Evolutionary conservation across 1,139 yeast species (phyloP).

Genomic region (Diutina ranongensis): DNA sequence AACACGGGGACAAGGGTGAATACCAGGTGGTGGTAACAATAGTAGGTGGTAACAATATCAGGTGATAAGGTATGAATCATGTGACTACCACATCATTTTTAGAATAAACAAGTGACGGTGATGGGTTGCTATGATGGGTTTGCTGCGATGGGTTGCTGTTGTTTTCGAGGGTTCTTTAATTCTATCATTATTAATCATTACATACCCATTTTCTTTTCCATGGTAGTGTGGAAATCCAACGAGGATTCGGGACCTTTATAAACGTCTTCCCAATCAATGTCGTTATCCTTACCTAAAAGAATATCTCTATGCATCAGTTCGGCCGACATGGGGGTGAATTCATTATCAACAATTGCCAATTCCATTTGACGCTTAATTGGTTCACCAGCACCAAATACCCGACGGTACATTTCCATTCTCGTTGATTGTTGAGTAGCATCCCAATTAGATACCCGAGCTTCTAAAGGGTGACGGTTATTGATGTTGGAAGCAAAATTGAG

Average conservation of each 20-base stretch:
- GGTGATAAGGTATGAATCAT: no score
- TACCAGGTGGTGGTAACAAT: no score
- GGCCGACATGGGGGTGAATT: conserved; percentile 52
- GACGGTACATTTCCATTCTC: conserved; percentile 66
- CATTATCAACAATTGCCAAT: conserved; percentile 63
- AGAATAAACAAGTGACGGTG: no score
- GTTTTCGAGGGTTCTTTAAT: background rate
- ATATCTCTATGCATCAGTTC: conserved; percentile 66
- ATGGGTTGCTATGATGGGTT: no score
- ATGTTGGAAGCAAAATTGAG: conserved; percentile 52
- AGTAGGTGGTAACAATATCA: no score
- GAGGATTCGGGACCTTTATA: conserved; percentile 46
- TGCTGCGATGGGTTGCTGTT: no score
- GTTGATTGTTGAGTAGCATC: conserved; percentile 62
- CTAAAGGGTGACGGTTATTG: conserved; percentile 83
- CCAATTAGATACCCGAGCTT: conserved; percentile 67
- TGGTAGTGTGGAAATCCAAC: conserved; percentile 50
- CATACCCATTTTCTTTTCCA: conserved; percentile 57
- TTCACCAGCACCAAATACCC: conserved; percentile 87
- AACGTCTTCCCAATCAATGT: conserved; percentile 89
- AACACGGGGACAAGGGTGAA: no score
- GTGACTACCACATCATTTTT: no score
- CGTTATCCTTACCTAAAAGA: conserved; percentile 60
- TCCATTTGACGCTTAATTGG: conserved; percentile 90
- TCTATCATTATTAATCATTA: conserved; percentile 12